Conservation (phyloP, 2,329 filamentous ascomycete genomes). For the Thermothelomyces thermophilus region DNA sequence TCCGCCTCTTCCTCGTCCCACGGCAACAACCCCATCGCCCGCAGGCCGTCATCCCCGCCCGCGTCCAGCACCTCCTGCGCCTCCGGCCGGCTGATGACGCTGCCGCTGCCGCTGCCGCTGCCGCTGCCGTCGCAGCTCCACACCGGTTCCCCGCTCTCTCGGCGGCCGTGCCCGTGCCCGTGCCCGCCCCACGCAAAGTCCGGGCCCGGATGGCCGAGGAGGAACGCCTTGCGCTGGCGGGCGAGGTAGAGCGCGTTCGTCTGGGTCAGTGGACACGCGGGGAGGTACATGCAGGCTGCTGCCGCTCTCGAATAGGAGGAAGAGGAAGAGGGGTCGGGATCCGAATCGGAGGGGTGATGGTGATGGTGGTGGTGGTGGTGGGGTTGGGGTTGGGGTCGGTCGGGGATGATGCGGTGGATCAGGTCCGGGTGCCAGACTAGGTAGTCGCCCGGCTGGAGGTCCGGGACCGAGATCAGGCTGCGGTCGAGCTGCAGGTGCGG, state of each 20-base stretch:
- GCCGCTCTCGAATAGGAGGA: not conserved
- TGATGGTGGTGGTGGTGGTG: not conserved
- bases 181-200: slow-evolving; percentile 31
- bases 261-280: slow-evolving; percentile 37
- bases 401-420: slow-evolving; percentile 49
- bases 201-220: slow-evolving; percentile 36
- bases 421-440: slow-evolving; percentile 68
- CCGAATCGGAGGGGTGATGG: no score
- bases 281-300: slow-evolving; percentile 38
- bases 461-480: slow-evolving; percentile 65
- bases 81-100: slow-evolving; percentile 30
- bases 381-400: not conserved
- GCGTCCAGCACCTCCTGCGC: slow-evolving; percentile 35
- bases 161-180: not conserved
- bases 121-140: not conserved
- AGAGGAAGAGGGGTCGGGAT: no score
- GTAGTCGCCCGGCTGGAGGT: slow-evolving; percentile 66
- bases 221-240: slow-evolving; percentile 37
- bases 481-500: slow-evolving; percentile 62
- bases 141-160: not conserved
- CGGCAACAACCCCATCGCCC: slow-evolving; percentile 37
- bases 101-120: slow-evolving; percentile 24
- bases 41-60: slow-evolving; percentile 35
- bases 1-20: slow-evolving; percentile 35
- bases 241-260: slow-evolving; percentile 38